Evolutionary conservation across 2,329 filamentous ascomycete genomes (phyloP).

Genomic region (Paracoccidioides brasiliensis): DNA sequence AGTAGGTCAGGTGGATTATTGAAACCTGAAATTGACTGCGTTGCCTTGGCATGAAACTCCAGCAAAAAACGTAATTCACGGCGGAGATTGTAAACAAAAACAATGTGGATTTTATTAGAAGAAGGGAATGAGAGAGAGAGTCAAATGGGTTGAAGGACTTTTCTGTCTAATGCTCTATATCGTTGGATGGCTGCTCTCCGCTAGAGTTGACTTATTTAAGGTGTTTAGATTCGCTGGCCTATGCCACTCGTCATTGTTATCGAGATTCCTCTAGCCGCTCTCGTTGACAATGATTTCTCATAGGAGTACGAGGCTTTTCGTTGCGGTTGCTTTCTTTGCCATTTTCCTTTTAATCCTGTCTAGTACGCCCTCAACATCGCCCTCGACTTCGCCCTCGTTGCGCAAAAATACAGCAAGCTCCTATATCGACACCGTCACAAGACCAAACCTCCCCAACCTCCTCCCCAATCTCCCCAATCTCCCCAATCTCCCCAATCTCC

Average conservation of each 20-base stretch:
- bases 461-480: not conserved
- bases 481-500: not conserved
- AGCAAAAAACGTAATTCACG: no score
- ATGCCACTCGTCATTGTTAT: not conserved
- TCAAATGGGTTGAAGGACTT: no score
- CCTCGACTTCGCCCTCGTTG: constrained; percentile 4
- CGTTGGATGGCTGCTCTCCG: no score
- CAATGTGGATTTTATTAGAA: no score
- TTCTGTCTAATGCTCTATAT: no score
- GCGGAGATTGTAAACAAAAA: no score
- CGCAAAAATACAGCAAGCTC: constrained; percentile 13
- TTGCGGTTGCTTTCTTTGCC: constrained; percentile 31
- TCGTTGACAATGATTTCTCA: constrained; percentile 25
- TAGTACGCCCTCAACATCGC: constrained; percentile 24
- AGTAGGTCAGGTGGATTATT: no score
- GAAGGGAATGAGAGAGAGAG: no score
- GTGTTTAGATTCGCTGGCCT: no score
- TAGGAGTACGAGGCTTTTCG: constrained; percentile 29
- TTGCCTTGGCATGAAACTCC: no score
- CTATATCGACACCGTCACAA: constrained; percentile 21
- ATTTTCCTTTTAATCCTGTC: constrained; percentile 34
- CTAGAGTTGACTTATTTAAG: no score
- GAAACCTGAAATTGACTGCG: no score
- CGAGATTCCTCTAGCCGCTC: not conserved
- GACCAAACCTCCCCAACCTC: constrained; percentile 19